A percentile compares a stretch with the other conserved stretches of the same genome.
These are phyloP conservation scores for Pleurotus pulmonarius DNA, from an alignment of 768 basidiomycete species.

Conservation along the genomic window DNA sequence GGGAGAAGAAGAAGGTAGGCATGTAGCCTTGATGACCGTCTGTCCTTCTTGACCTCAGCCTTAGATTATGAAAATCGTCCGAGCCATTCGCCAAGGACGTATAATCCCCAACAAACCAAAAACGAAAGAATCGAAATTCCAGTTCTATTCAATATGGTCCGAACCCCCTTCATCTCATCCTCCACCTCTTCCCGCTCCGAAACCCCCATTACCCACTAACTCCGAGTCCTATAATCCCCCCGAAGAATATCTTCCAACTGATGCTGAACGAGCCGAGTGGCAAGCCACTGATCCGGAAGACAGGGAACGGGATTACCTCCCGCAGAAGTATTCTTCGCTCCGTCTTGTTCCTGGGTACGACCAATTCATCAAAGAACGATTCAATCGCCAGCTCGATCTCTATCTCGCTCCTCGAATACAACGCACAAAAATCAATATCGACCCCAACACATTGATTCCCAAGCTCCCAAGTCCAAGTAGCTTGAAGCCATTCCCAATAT, in stretches of 20 bases:
- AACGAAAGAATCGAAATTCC: slow-evolving; percentile 54
- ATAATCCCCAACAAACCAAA: slow-evolving; percentile 90
- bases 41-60: neutral
- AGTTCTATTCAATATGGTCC: slow-evolving; percentile 89
- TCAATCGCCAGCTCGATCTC: slow-evolving; percentile 90
- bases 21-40: slow-evolving; percentile 5
- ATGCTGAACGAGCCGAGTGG: slow-evolving; percentile 80
- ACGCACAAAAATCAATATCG: slow-evolving; percentile 83
- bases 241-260: slow-evolving; percentile 89
- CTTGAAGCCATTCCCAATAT: slow-evolving; percentile 91
- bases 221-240: slow-evolving; percentile 99
- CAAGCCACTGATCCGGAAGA: slow-evolving; percentile 83
- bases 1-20: slow-evolving; percentile 97
- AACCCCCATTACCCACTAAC: slow-evolving; percentile 82
- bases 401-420: slow-evolving; percentile 95
- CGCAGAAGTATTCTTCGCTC: slow-evolving; percentile 79
- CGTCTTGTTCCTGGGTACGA: slow-evolving; percentile 91
- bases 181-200: slow-evolving; percentile 92
- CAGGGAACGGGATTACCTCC: slow-evolving; percentile 84
- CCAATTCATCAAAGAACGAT: slow-evolving; percentile 89
- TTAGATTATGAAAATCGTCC: slow-evolving; percentile 99
- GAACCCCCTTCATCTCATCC: slow-evolving; percentile 69
- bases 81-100: slow-evolving; percentile 93
- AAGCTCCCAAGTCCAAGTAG: slow-evolving; percentile 91
- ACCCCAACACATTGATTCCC: slow-evolving; percentile 88